Evolutionary conservation across 176 grass and related monocot genomes (phyloP).

Genomic region (Metroxylon sagu): DNA sequence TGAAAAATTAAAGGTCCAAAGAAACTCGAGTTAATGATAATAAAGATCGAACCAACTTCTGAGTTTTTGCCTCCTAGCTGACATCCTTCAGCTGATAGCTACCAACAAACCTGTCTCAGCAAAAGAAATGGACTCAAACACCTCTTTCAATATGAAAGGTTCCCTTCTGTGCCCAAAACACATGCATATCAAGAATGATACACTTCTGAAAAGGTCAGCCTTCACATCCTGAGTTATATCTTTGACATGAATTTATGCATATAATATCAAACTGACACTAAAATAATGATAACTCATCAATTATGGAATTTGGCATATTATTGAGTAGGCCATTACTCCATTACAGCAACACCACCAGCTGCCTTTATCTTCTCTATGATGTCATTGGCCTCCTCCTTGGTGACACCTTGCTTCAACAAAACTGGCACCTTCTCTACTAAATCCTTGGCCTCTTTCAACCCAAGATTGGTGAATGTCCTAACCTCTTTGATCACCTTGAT

Average conservation of each 20-base stretch:
- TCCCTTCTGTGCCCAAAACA: not conserved
- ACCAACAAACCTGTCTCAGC: too few species aligned
- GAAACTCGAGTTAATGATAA: too few species aligned
- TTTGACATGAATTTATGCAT: not conserved
- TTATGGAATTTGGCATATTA: not conserved
- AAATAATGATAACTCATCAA: not conserved
- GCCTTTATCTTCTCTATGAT: slow-evolving; percentile 85
- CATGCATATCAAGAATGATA: not conserved
- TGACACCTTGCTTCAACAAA: slow-evolving; percentile 81
- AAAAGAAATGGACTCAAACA: too few species aligned
- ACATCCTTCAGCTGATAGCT: too few species aligned
- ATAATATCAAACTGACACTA: not conserved
- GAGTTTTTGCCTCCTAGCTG: too few species aligned
- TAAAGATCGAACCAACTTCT: too few species aligned
- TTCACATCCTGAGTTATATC: not conserved
- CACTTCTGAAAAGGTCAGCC: not conserved
- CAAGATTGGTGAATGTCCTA: slow-evolving; percentile 74
- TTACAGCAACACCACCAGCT: slow-evolving; percentile 76
- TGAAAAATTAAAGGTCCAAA: too few species aligned
- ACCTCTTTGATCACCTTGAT: slow-evolving; percentile 99
- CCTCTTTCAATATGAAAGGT: too few species aligned
- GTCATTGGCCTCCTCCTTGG: slow-evolving; percentile 83
- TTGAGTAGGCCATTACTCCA: slow-evolving; percentile 44
- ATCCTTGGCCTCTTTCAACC: slow-evolving; percentile 87
- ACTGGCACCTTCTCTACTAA: slow-evolving; percentile 84